These are phyloP conservation scores for Cubamyces sp. DNA, from an alignment of 768 basidiomycete genomes.

Conservation along the genomic window DNA sequence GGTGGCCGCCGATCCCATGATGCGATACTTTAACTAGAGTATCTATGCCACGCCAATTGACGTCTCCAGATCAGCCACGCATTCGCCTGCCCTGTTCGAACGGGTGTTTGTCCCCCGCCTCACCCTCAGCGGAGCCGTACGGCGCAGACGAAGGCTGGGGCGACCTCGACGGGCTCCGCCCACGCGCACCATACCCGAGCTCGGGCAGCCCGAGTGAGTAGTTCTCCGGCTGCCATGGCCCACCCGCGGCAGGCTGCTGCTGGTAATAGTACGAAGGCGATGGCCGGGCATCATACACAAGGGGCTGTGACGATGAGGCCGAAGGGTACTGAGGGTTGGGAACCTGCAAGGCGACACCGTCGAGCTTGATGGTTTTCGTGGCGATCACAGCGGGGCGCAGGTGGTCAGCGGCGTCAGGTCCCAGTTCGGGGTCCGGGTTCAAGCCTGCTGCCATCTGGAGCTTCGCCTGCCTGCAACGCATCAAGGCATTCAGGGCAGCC, in stretches of 20 bases:
- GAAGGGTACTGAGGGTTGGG: background rate
- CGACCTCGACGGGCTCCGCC: background rate
- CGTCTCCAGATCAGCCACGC: no score
- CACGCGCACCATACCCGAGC: background rate
- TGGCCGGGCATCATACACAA: no score
- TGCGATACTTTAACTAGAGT: no score
- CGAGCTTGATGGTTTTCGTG: constrained; percentile 1
- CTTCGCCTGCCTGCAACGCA: constrained; percentile 12
- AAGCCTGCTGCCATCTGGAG: constrained; percentile 6
- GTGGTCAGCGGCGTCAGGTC: background rate
- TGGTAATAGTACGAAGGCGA: no score
- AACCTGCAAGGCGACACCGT: constrained; percentile 7
- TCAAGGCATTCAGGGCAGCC: no score
- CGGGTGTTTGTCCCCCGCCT: background rate
- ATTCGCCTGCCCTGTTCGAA: no score
- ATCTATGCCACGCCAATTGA: no score
- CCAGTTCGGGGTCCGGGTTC: background rate
- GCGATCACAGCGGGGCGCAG: background rate
- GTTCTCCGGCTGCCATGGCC: background rate
- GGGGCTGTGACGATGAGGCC: no score
- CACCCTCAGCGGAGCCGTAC: background rate
- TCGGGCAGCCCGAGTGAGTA: background rate
- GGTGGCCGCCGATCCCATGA: no score
- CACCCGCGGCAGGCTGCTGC: no score
- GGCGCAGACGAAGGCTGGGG: background rate